phyloP scores from a whole-genome alignment of 331 rosid genomes.

The Spiraea crenata region DNA sequence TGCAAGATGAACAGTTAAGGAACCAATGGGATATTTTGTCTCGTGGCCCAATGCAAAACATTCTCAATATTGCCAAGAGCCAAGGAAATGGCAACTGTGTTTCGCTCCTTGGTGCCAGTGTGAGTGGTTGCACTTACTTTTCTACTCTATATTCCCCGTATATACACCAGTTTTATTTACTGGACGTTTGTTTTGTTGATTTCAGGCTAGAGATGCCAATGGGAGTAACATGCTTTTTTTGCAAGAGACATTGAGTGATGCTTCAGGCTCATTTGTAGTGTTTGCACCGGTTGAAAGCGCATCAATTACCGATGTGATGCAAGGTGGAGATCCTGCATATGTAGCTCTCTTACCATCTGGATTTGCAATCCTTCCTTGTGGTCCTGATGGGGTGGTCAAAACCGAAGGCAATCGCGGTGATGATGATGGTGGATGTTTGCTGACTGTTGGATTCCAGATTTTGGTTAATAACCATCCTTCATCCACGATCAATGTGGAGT shows the following conservation, averaged over 20 bases:
- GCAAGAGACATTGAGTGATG: constrained; percentile 76
- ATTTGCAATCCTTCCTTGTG: constrained; percentile 63
- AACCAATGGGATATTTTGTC: constrained; percentile 73
- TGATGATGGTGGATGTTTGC: constrained; percentile 44
- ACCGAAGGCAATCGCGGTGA: constrained; percentile 13
- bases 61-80: constrained; percentile 57
- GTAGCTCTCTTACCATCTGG: constrained; percentile 77
- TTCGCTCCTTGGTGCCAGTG: constrained; percentile 65
- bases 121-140: constrained; percentile 28
- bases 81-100: constrained; percentile 51
- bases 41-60: constrained; percentile 57
- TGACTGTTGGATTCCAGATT: constrained; percentile 72
- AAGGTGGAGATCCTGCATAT: constrained; percentile 65
- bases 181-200: neutral
- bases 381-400: constrained; percentile 14
- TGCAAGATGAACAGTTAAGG: constrained; percentile 51
- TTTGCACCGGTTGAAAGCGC: constrained; percentile 61
- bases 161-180: neutral
- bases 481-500: constrained; percentile 57
- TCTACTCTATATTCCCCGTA: neutral
- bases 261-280: constrained; percentile 62
- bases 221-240: constrained; percentile 51
- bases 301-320: constrained; percentile 48
- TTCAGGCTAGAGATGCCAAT: constrained; percentile 40
- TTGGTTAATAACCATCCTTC: constrained; percentile 43